Conservation (phyloP, 768 basidiomycete species). For the Boletus tylopilopsis region DNA sequence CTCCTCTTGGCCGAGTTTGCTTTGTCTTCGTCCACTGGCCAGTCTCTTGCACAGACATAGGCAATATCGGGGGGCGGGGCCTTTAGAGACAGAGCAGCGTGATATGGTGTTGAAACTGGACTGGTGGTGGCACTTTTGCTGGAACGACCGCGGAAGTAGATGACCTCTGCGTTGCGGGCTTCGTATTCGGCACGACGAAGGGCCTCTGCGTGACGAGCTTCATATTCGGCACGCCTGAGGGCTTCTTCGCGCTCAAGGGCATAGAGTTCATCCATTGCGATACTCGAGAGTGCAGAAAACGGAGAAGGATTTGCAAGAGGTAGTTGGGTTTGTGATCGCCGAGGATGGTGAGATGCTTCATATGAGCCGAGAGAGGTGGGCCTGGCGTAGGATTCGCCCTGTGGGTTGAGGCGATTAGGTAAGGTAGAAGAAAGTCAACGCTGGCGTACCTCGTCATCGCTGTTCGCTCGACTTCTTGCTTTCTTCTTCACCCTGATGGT, state of each 20-base stretch:
- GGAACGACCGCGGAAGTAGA: constrained; percentile 35
- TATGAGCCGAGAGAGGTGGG: constrained; percentile 50
- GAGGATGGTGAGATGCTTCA: constrained; percentile 33
- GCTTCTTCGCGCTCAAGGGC: constrained; percentile 87
- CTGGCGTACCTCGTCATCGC: constrained; percentile 76
- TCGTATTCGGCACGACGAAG: constrained; percentile 64
- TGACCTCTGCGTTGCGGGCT: constrained; percentile 44
- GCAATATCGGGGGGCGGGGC: constrained; percentile 34
- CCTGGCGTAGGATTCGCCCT: constrained; percentile 58
- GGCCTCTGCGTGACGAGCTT: constrained; percentile 68
- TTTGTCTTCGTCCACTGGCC: constrained; percentile 28
- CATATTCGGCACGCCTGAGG: constrained; percentile 80
- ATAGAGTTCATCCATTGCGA: constrained; percentile 87
- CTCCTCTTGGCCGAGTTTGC: constrained; percentile 38
- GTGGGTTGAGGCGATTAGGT: constrained; percentile 16
- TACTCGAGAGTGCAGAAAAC: constrained; percentile 64
- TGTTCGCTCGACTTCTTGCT: constrained; percentile 73
- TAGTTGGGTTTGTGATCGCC: constrained; percentile 26
- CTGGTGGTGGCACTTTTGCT: constrained; percentile 70
- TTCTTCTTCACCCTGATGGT: constrained; percentile 62
- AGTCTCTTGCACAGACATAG: constrained; percentile 40
- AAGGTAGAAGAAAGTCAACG: constrained; percentile 14
- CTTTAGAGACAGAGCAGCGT: constrained; percentile 21
- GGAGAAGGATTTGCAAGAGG: constrained; percentile 40
- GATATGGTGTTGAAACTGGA: constrained; percentile 48